Evolutionary conservation across 2,329 filamentous ascomycete genomes (phyloP), one percentile per base, ranked within the genome.

Genomic region (Xylariaceae sp.): DNA sequence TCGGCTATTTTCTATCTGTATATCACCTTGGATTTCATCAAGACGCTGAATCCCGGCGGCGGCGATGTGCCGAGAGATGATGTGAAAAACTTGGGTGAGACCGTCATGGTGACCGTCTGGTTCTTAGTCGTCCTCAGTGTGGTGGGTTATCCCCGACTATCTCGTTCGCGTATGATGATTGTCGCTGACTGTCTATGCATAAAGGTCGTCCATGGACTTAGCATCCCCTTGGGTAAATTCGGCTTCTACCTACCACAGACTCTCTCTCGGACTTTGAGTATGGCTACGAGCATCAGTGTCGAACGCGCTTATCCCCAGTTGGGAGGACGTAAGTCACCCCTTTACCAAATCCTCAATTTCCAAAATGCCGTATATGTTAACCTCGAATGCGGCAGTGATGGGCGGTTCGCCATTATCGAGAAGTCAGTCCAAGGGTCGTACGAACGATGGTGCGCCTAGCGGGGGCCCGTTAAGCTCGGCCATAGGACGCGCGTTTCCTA

Each of bases 1-100:
- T 89, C 88, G 12, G 91, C 90, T 1, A 81, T 96, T 26, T 96
- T 95, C 68, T 96, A 96, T 67, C 78, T 96, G 4, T 95, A 91
- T 65, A 76, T 96, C 58, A 86, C 81, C 41, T 70, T 88, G 1
- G 88, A 95, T 29, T 96, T 91, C 57, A 75, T 96, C 48, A 72
- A 69, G 32, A 72, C 56, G 1, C 65, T 82, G n/a, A 80, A 77
- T 37, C 59, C 62, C 7, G 50, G 51, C 0, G 80, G 83, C 6
- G 74, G 88, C 50, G 85, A 81, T 0, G 66, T 78, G 34, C 72
- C 81, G 11, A 78, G 89, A 31, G 74, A 78, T 37, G 89, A 95
- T 66, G 86, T 89, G 0, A 71, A 73, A 34, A 72, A 79, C 6
- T 73, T 95, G 1, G 76, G 76, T 3, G 88, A 95, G 59, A 77